Base-by-base conservation (phyloP, 164 flowering plant genomes). In the Kingdonia uniflora region DNA sequence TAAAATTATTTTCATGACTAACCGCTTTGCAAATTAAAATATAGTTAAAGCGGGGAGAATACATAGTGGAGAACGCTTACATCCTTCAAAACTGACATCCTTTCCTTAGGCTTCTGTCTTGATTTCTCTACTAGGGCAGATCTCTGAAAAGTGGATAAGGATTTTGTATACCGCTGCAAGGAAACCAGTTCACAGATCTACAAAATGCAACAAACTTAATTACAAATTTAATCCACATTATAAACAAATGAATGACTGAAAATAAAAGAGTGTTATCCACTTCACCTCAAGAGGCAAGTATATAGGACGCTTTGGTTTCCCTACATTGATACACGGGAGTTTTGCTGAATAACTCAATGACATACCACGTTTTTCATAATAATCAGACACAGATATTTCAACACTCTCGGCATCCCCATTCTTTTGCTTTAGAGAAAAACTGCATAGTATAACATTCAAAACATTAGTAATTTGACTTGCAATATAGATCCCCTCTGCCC, bases 101-200 rank as follows among this genome's bases (percentile, higher is more conserved):
- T 68, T 45, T 94, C 99, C 19, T 74, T 77, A 0, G 99, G 99
- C 68, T 89, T 94, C 33, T 89, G 99, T 24, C 99, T 73, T 11
- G 97, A 89, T 62, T 76, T 94, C 59, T 89, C 97, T 14, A 94
- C 99, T 1, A 94, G 72, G 0, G 97, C 72, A 29, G 99, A 65
- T 58, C 97, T 72, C 55, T 88, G 99, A 16, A 71, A 57, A 15
- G 72, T 75, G 2, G 82, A 56, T 11, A 94, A 65, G 0, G 99
- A 71, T 64, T 86, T 86, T 1, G 99, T 89, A 41, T 94, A 94
- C 0, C 97, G 79, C 76, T 94, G 95, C 39, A 89, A 51, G 2
- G 99, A 80, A 13, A 94, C 89, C 56, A 94, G 56, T 0, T 71
- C 4, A 60, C 99, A 94, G 0, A 89, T 83, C 99, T 94, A 54